Base-by-base conservation (phyloP, 2,329 filamentous ascomycete species). In the Ambrosiella beaveri region DNA sequence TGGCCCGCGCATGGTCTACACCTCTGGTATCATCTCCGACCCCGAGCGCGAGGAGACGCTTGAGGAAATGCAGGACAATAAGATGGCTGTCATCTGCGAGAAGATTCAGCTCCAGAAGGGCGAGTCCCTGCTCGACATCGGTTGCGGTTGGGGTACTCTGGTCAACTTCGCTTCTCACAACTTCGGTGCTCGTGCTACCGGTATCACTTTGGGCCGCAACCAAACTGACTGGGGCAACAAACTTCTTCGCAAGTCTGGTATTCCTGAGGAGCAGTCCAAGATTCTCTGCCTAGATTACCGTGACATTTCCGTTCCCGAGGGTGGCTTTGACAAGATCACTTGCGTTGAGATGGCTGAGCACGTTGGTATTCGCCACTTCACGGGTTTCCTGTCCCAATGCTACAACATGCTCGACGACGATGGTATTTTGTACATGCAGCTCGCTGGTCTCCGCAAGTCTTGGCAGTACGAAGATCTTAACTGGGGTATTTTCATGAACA, bases 401-500 rank as follows among this genome's bases (percentile, higher is more conserved):
- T 80, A 94, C 70, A 84, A 95, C 67, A 96, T 97, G 89, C 82
- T 97, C 57, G 88, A 96, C 62, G 93, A 97, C 64, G 89, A 97
- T 64, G 93, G 93, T 70, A 81, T 88, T 64, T 95, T 97, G 76
- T 96, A 93, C 80, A 78, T 97, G 61, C 93, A 97, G 72, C 89
- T 94, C 65, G 89, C 91, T 65, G 93, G 93, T 73, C 80, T 98
- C 62, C 85, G 93, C 65, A 94, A 94, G 76, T 76, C 79, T 63
- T 97, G 93, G 93, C 93, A 97, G 72, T 97, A 95, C 68, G 90
- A 97, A 77, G 91, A 97, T 73, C 80, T 96, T 56, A 86, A 91
- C 71, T 97, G 93, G 93, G 93, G 93, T 69, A 79, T 97, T 52
- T 97, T 96, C 80, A 95, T 97, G 89, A 97, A 97, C 84, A 96